phyloP scores from a whole-genome alignment of 441 rosid species.

The Populus hybrid region DNA sequence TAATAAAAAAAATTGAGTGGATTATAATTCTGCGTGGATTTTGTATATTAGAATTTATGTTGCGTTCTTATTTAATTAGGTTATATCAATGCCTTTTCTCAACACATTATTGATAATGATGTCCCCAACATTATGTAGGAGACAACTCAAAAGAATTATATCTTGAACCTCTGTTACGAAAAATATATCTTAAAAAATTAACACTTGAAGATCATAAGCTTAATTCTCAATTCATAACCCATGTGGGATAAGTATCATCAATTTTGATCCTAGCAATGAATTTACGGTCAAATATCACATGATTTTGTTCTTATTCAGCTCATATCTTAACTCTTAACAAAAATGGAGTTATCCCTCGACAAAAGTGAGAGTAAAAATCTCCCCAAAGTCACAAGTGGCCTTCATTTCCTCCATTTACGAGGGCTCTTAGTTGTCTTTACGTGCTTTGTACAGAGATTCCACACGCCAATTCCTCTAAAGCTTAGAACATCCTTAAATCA shows the following conservation, averaged over 20 bases:
- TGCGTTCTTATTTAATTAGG: not conserved
- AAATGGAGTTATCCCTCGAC: not conserved
- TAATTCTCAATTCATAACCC: not conserved
- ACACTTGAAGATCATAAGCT: not conserved
- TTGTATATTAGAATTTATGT: too few species aligned
- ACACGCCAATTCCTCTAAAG: not conserved
- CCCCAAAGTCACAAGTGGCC: not conserved
- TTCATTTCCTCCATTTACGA: not conserved
- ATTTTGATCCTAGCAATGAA: too few species aligned
- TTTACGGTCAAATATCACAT: not conserved
- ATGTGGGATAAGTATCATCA: too few species aligned
- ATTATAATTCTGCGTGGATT: too few species aligned
- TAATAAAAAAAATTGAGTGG: too few species aligned
- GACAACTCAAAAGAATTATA: too few species aligned
- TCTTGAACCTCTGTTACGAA: not conserved
- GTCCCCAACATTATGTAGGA: not conserved
- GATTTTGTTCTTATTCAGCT: not conserved
- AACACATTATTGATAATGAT: not conserved
- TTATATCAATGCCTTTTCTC: not conserved
- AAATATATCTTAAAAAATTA: too few species aligned
- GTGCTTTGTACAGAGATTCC: not conserved
- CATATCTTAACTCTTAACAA: not conserved
- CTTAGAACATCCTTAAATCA: not conserved
- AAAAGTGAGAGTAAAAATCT: not conserved
- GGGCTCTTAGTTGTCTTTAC: not conserved